Conservation (phyloP, 2,329 filamentous ascomycete species). For the Exserohilum turcica region DNA sequence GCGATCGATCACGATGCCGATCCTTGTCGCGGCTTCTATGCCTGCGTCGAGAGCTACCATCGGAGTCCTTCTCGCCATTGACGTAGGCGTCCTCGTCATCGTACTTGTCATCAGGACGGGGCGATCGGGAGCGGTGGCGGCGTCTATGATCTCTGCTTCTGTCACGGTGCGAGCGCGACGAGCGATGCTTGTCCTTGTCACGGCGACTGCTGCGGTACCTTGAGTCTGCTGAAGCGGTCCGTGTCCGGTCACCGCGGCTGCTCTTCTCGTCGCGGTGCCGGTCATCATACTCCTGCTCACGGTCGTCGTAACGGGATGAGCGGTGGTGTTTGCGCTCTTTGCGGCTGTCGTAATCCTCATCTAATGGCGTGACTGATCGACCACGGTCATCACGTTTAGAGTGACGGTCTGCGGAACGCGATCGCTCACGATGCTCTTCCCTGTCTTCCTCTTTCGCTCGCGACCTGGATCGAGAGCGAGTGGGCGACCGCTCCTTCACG, state of each 20-base stretch:
- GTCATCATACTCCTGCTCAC: conserved; percentile 47
- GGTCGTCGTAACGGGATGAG: conserved; percentile 51
- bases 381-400: conserved; percentile 56
- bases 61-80: conserved; percentile 35
- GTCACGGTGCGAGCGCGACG: conserved; percentile 54
- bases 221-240: conserved; percentile 67
- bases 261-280: conserved; percentile 56
- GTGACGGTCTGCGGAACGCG: conserved; percentile 48
- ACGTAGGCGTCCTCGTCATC: conserved; percentile 39
- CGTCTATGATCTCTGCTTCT: conserved; percentile 52
- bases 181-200: conserved; percentile 51
- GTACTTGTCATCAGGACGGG: conserved; percentile 33
- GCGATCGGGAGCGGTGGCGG: conserved; percentile 52
- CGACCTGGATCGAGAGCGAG: conserved; percentile 50
- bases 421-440: conserved; percentile 27
- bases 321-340: conserved; percentile 55
- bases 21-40: conserved; percentile 46
- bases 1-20: conserved; percentile 36
- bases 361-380: conserved; percentile 57
- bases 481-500: conserved; percentile 47
- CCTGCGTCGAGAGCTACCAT: conserved; percentile 44
- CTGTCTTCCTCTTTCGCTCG: conserved; percentile 31
- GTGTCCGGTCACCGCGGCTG: conserved; percentile 58
- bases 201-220: conserved; percentile 65
- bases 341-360: conserved; percentile 42